phyloP scores from a whole-genome alignment of 257 asterid genomes.

The Buddleja alternifolia region DNA sequence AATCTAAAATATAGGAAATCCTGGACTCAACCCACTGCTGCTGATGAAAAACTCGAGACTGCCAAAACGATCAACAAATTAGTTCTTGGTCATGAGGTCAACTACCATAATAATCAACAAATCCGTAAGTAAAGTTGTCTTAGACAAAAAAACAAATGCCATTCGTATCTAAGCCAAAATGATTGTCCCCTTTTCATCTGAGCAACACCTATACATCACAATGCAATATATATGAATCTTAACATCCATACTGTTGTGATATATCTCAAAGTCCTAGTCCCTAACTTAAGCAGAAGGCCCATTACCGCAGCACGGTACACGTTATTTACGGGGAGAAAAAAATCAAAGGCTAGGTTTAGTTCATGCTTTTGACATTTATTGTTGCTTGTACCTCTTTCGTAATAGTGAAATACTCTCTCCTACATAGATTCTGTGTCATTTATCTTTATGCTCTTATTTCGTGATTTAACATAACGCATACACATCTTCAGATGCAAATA shows the following conservation, averaged over 20 bases:
- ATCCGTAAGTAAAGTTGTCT: background rate
- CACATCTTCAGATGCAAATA: background rate
- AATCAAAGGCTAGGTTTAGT: too few relatives aligned
- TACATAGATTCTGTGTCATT: too few relatives aligned
- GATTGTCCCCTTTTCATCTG: conserved; percentile 11
- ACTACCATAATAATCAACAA: background rate
- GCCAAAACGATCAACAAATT: conserved; percentile 12
- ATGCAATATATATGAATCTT: conserved; percentile 13
- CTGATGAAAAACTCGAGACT: background rate
- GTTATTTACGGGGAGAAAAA: too few relatives aligned
- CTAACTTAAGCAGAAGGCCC: too few relatives aligned
- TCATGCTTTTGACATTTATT: too few relatives aligned
- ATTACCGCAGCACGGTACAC: too few relatives aligned
- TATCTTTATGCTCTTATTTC: too few relatives aligned
- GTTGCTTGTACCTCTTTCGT: too few relatives aligned
- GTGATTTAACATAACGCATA: too few relatives aligned
- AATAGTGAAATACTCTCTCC: too few relatives aligned
- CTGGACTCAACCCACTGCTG: conserved; percentile 15
- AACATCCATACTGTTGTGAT: too few relatives aligned
- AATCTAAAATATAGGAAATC: conserved; percentile 8
- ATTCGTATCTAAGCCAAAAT: background rate
- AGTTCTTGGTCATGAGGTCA: conserved; percentile 12
- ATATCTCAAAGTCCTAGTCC: too few relatives aligned
- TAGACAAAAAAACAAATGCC: background rate
- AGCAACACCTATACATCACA: conserved; percentile 15